Evolutionary conservation across 306 rosid species (phyloP).

Genomic region (Quercus aquifolioides): DNA sequence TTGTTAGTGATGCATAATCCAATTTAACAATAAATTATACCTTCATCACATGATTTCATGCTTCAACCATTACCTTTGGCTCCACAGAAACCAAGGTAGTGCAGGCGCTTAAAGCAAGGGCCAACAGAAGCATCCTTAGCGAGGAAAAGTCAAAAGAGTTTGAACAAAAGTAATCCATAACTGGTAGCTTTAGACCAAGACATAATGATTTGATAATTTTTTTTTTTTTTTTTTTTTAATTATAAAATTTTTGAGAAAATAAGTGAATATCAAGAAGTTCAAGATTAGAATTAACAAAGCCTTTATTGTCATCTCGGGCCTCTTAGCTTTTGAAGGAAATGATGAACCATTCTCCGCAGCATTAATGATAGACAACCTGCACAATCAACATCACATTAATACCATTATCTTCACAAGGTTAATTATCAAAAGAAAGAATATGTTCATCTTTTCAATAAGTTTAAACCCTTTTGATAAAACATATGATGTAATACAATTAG

Average conservation of each 20-base stretch:
- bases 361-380: conserved; percentile 88
- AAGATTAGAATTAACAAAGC: conserved; percentile 64
- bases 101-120: conserved; percentile 95
- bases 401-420: conserved; percentile 17
- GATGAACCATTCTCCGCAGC: conserved; percentile 89
- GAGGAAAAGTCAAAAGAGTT: conserved; percentile 2
- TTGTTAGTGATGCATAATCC: not conserved
- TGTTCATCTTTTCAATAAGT: not conserved
- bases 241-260: no score
- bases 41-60: conserved; percentile 88
- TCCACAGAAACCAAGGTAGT: conserved; percentile 90
- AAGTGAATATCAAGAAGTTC: conserved; percentile 87
- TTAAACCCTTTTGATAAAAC: not conserved
- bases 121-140: conserved; percentile 40
- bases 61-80: conserved; percentile 91
- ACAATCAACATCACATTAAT: conserved; percentile 20
- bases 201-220: conserved; percentile 6
- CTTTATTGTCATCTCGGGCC: conserved; percentile 80
- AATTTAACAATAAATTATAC: conserved; percentile 25
- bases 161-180: conserved; percentile 18
- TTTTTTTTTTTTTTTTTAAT: no score
- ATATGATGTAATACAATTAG: not conserved
- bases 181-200: conserved; percentile 1
- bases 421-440: not conserved
- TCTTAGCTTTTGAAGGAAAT: conserved; percentile 94